These are phyloP conservation scores for Lasiosphaeria ovina DNA, from an alignment of 495 filamentous ascomycete genomes.

Conservation along the genomic window DNA sequence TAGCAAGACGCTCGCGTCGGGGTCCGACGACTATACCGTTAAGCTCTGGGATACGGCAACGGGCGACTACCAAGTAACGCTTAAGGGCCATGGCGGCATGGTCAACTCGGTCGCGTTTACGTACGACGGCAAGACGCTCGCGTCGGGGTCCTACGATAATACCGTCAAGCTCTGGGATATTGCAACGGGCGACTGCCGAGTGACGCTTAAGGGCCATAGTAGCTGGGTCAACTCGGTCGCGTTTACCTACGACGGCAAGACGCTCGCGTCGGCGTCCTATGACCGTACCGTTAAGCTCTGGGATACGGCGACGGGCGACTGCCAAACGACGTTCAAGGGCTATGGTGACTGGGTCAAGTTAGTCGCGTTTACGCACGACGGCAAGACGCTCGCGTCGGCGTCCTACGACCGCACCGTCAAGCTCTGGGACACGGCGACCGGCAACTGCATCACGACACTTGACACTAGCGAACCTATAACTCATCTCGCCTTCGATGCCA, in stretches of 20 bases:
- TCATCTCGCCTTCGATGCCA: no score
- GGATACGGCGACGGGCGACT: no score
- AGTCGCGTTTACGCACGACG: no score
- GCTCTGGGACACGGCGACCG: constrained; percentile 17
- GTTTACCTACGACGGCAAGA: constrained; percentile 39
- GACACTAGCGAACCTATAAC: no score
- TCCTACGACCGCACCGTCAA: constrained; percentile 14
- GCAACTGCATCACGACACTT: constrained; percentile 10
- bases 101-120: constrained; percentile 12
- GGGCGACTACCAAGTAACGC: background rate
- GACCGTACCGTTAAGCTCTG: no score
- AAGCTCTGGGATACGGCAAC: constrained; percentile 17
- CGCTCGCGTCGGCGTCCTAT: no score
- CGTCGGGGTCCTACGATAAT: constrained; percentile 25
- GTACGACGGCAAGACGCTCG: constrained; percentile 24
- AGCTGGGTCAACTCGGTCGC: constrained; percentile 10
- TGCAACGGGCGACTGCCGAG: constrained; percentile 6
- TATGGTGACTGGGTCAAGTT: no score
- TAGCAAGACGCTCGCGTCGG: constrained; percentile 19
- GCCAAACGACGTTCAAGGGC: no score
- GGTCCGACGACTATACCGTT: constrained; percentile 25
- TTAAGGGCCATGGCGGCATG: constrained; percentile 10
- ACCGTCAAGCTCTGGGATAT: constrained; percentile 17
- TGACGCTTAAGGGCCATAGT: constrained; percentile 13
- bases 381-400: no score